Conservation (phyloP, 306 rosid genomes). For the Cucurbita maxima region DNA sequence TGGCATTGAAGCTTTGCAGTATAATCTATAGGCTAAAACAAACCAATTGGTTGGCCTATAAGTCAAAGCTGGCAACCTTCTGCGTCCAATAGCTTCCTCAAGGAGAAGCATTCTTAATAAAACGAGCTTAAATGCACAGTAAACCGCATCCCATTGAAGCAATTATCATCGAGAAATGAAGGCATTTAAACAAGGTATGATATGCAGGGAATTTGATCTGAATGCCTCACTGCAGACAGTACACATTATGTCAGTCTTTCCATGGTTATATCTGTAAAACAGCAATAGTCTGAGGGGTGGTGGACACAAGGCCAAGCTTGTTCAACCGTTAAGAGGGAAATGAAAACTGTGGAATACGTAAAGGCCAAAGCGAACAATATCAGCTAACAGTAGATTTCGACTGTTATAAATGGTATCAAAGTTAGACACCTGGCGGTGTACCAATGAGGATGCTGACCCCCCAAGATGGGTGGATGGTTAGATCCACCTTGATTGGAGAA, state of each 20-base stretch:
- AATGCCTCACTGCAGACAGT: not conserved
- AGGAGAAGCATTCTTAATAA: not conserved
- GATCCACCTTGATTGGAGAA: too few species aligned
- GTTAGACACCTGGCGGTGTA: too few species aligned
- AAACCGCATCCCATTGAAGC: not conserved
- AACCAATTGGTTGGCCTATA: too few species aligned
- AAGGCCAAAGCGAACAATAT: too few species aligned
- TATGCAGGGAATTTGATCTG: not conserved
- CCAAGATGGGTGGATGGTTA: too few species aligned
- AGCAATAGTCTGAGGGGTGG: not conserved
- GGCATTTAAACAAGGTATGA: not conserved
- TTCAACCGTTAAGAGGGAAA: not conserved
- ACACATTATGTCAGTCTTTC: not conserved
- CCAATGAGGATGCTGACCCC: too few species aligned
- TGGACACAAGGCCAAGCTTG: not conserved
- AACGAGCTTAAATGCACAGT: not conserved
- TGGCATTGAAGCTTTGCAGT: not conserved
- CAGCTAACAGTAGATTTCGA: too few species aligned
- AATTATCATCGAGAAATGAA: not conserved
- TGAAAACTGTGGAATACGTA: too few species aligned
- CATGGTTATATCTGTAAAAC: not conserved
- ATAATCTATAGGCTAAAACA: too few species aligned
- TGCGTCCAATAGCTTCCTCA: not conserved
- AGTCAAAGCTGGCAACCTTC: not conserved
- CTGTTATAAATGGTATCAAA: too few species aligned